phyloP scores from a whole-genome alignment of 371 early-diverging fungal species.

The Rhizopus arrhizus region DNA sequence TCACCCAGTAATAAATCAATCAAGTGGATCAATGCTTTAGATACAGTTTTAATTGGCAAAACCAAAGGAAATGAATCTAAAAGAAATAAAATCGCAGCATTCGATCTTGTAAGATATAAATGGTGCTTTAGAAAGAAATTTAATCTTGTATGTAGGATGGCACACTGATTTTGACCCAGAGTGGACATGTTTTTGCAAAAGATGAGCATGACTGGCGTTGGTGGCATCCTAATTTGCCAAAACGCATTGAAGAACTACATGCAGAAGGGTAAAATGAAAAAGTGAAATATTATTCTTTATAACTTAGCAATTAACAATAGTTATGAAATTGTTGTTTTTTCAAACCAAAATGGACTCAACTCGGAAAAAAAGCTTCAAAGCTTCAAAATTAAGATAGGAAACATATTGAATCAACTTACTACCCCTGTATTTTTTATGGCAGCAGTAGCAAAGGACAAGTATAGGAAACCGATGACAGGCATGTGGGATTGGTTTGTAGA shows the following conservation, averaged over 20 bases:
- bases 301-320: conserved; percentile 25
- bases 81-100: conserved; percentile 70
- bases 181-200: conserved; percentile 67
- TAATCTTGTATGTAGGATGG: conserved; percentile 51
- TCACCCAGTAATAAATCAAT: conserved; percentile 2
- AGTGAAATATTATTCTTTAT: neutral
- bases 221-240: conserved; percentile 59
- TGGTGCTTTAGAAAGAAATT: neutral
- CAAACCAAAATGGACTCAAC: conserved; percentile 71
- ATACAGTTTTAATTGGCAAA: conserved; percentile 26
- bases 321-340: conserved; percentile 72
- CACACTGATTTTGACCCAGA: conserved; percentile 72
- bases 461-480: conserved; percentile 85
- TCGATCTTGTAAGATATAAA: conserved; percentile 66
- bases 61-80: conserved; percentile 8
- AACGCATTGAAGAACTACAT: conserved; percentile 54
- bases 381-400: conserved; percentile 58
- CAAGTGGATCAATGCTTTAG: conserved; percentile 17
- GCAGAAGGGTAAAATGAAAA: conserved; percentile 56
- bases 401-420: conserved; percentile 43
- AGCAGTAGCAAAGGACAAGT: conserved; percentile 66
- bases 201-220: conserved; percentile 81
- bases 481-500: conserved; percentile 76
- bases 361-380: conserved; percentile 37
- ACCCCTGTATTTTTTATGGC: conserved; percentile 66